These are phyloP conservation scores for Corylus heterophylla DNA, from an alignment of 306 rosid genomes.

Conservation along the genomic window DNA sequence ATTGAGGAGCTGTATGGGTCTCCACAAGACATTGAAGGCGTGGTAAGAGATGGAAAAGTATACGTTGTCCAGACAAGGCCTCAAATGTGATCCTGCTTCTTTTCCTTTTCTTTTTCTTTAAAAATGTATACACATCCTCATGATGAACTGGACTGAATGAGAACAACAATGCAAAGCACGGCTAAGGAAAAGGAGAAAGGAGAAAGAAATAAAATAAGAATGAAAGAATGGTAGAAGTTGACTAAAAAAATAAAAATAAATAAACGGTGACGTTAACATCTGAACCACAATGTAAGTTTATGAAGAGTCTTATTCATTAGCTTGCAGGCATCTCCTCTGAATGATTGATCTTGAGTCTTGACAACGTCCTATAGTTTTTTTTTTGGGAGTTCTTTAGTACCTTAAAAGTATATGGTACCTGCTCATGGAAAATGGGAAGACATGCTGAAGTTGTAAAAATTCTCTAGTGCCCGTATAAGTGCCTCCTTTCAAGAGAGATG, in stretches of 20 bases:
- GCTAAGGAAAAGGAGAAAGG: neutral
- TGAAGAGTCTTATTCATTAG: neutral
- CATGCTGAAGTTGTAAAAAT: too few relatives aligned
- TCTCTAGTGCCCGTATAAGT: neutral
- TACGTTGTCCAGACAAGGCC: constrained; percentile 96
- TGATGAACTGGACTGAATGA: neutral
- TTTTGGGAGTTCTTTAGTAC: too few relatives aligned
- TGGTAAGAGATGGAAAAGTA: constrained; percentile 79
- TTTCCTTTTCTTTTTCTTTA: neutral
- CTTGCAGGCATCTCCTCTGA: too few relatives aligned
- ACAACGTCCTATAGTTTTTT: too few relatives aligned
- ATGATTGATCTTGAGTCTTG: too few relatives aligned
- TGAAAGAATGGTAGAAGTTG: neutral
- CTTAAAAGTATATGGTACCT: too few relatives aligned
- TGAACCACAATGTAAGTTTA: neutral
- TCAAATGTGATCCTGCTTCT: constrained; percentile 61
- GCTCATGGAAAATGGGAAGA: too few relatives aligned
- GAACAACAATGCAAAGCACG: neutral
- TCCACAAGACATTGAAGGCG: constrained; percentile 98
- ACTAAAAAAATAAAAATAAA: neutral
- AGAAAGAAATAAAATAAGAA: neutral
- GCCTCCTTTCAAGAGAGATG: too few relatives aligned
- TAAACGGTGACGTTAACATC: neutral
- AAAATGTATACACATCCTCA: neutral
- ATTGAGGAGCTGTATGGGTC: constrained; percentile 86